These are phyloP conservation scores for Zygoascus biomembranicola DNA, from an alignment of 805 yeast genomes.

Conservation along the genomic window DNA sequence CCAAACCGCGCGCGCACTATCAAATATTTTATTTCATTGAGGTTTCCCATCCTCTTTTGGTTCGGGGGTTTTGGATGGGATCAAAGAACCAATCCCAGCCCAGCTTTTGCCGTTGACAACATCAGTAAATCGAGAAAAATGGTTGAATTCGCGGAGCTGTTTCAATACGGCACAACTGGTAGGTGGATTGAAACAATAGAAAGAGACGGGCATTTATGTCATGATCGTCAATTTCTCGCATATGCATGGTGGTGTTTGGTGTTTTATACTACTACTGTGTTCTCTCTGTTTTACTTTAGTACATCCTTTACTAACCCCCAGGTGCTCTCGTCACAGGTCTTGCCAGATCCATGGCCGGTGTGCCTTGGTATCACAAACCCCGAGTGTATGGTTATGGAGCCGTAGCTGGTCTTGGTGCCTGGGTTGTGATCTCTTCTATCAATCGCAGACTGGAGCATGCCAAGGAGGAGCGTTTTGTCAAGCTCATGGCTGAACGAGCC, in stretches of 20 bases:
- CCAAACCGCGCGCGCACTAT: too few relatives aligned
- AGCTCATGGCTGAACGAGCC: constrained; percentile 1
- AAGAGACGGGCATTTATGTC: not conserved
- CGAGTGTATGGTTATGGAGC: constrained; percentile 1
- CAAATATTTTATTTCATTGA: too few relatives aligned
- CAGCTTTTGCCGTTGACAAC: too few relatives aligned
- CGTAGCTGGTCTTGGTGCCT: constrained; percentile 1
- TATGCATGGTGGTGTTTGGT: too few relatives aligned
- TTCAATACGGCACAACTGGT: not conserved
- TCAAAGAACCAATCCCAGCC: too few relatives aligned
- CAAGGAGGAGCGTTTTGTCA: constrained; percentile 1
- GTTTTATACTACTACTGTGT: not conserved
- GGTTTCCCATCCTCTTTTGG: too few relatives aligned
- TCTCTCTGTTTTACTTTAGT: not conserved
- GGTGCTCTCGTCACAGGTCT: constrained; percentile 1
- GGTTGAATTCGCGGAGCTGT: not conserved
- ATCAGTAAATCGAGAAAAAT: not conserved
- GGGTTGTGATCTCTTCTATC: not conserved
- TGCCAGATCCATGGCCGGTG: constrained; percentile 1
- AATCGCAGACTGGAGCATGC: not conserved
- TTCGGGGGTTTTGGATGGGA: too few relatives aligned
- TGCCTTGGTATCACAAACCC: constrained; percentile 1
- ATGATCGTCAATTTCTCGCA: too few relatives aligned
- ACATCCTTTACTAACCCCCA: not conserved
- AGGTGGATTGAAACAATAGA: not conserved